phyloP scores from a whole-genome alignment of 768 basidiomycete species.

The Tylopilus sp. region DNA sequence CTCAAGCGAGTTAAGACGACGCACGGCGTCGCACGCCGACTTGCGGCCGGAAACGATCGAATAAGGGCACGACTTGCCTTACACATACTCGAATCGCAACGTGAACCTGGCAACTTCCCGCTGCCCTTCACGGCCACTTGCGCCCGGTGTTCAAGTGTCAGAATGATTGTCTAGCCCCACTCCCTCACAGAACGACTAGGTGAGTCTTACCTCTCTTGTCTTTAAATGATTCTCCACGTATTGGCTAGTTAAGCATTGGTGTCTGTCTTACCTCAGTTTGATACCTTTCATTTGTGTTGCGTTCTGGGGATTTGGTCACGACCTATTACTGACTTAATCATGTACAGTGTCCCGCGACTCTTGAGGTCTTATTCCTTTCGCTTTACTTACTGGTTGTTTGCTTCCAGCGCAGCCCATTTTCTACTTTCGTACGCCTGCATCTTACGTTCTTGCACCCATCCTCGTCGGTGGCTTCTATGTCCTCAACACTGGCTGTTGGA shows the following conservation, averaged over 20 bases:
- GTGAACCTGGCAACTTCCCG: slow-evolving; percentile 11
- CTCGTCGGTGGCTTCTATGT: slow-evolving; percentile 18
- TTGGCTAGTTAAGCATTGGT: background rate
- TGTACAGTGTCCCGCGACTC: background rate
- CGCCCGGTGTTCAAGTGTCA: slow-evolving; percentile 4
- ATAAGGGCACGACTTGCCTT: slow-evolving; percentile 18
- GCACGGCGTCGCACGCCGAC: slow-evolving; percentile 4
- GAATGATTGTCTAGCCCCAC: slow-evolving; percentile 23
- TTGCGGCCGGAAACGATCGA: slow-evolving; percentile 7
- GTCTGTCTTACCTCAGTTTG: background rate
- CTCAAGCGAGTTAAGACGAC: too few relatives aligned
- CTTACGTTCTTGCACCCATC: slow-evolving; percentile 10
- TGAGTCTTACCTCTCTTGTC: slow-evolving; percentile 8
- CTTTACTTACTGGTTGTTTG: slow-evolving; percentile 2
- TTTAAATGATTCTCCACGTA: background rate
- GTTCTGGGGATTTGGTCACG: background rate
- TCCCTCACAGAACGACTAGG: slow-evolving; percentile 12
- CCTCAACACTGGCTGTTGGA: slow-evolving; percentile 15
- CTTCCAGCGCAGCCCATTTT: background rate
- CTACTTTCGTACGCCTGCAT: slow-evolving; percentile 9
- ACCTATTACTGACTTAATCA: background rate
- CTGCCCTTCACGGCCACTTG: slow-evolving; percentile 20
- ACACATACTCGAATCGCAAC: slow-evolving; percentile 12
- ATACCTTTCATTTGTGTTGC: background rate
- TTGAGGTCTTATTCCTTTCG: background rate